phyloP scores from a whole-genome alignment of 495 filamentous ascomycete species.

The Xylaria palmicola region DNA sequence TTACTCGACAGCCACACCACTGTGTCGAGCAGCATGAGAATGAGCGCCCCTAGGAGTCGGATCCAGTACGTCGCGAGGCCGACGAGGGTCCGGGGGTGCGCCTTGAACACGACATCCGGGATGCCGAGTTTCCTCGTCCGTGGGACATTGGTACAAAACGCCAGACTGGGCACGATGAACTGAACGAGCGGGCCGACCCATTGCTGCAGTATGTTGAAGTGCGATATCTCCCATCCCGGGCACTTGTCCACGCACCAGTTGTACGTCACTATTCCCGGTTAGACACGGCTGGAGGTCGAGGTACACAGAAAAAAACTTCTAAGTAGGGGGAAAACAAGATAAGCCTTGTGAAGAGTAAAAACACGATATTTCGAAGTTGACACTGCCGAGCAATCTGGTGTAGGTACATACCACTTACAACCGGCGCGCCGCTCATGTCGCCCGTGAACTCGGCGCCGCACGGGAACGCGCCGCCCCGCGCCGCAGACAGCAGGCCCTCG shows the following conservation, averaged over 20 bases:
- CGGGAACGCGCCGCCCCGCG: constrained; percentile 31
- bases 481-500: constrained; percentile 7
- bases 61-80: constrained; percentile 25
- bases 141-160: constrained; percentile 34
- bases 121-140: constrained; percentile 30
- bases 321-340: neutral
- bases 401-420: constrained; percentile 7
- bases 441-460: constrained; percentile 37
- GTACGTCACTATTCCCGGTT: constrained; percentile 13
- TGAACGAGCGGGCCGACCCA: constrained; percentile 33
- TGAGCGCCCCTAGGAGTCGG: constrained; percentile 25
- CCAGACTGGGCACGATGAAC: constrained; percentile 33
- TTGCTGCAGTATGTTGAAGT: constrained; percentile 20
- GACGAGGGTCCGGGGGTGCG: constrained; percentile 18
- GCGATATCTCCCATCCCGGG: constrained; percentile 26
- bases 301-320: neutral
- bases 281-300: neutral
- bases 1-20: constrained; percentile 35
- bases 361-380: no score
- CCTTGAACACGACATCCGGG: constrained; percentile 27
- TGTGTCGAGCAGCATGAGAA: constrained; percentile 34
- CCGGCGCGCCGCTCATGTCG: constrained; percentile 28
- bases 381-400: constrained; percentile 18
- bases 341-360: neutral
- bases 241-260: constrained; percentile 26